phyloP scores from a whole-genome alignment of 306 rosid genomes.

The Oemleria cerasiformis region DNA sequence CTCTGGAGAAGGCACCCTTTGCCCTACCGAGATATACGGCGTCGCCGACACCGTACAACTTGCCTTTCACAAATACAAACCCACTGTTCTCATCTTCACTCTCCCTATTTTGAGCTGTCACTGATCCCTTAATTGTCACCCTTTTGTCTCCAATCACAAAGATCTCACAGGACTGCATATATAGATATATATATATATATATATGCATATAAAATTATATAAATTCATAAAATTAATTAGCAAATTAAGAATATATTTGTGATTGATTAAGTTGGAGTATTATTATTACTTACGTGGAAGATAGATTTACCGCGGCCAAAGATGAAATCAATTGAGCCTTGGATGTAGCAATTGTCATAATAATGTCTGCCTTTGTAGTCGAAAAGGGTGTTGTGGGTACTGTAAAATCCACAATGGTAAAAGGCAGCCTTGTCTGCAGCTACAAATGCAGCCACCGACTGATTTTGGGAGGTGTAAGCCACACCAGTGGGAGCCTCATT shows the following conservation, averaged over 20 bases:
- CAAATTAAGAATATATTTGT: neutral
- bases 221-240: too few species aligned
- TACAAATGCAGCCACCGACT: conserved; percentile 87
- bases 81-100: conserved; percentile 53
- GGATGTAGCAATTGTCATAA: conserved; percentile 66
- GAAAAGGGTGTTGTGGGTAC: conserved; percentile 90
- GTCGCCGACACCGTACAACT: conserved; percentile 68
- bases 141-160: conserved; percentile 74
- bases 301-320: conserved; percentile 71
- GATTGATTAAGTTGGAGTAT: neutral
- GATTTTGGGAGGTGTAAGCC: conserved; percentile 92
- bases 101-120: conserved; percentile 60
- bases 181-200: neutral
- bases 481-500: conserved; percentile 97
- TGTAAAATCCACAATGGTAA: conserved; percentile 81
- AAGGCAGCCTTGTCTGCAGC: conserved; percentile 73
- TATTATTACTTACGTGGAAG: conserved; percentile 43
- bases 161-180: conserved; percentile 61
- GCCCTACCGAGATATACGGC: conserved; percentile 72
- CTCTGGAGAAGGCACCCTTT: conserved; percentile 66
- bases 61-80: conserved; percentile 53
- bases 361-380: conserved; percentile 91
- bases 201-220: too few species aligned
- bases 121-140: conserved; percentile 49
- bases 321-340: conserved; percentile 90